Percentiles rank a stretch among this genome's conserved stretches.
phyloP scores from a whole-genome alignment of 495 filamentous ascomycete species.

The Hypoxylon intermedium region DNA sequence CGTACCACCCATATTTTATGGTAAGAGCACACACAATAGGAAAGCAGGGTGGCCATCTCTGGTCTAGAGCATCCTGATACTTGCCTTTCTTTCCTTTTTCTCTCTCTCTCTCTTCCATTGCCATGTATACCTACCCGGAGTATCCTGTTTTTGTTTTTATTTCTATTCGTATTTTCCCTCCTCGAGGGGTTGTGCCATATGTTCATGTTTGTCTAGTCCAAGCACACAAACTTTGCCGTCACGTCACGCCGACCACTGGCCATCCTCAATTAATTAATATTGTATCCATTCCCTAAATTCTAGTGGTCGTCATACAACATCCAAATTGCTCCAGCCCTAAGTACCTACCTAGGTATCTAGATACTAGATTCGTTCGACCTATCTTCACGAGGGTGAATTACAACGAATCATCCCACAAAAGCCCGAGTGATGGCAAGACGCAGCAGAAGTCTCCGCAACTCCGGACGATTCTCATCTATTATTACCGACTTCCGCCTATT shows the following conservation, averaged over 20 bases:
- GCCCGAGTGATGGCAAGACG: constrained; percentile 24
- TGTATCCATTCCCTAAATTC: constrained; percentile 1
- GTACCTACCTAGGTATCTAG: background rate
- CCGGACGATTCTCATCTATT: constrained; percentile 23
- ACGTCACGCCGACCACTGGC: background rate
- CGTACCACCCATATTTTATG: constrained; percentile 24
- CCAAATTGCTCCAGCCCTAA: background rate
- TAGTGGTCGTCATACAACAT: background rate
- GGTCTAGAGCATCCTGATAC: background rate
- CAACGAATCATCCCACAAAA: constrained; percentile 3
- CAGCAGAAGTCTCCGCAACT: constrained; percentile 23
- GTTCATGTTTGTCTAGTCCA: constrained; percentile 4
- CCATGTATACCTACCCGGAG: background rate
- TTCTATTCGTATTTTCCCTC: background rate
- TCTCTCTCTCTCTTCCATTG: background rate
- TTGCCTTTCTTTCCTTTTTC: background rate
- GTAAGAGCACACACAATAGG: too few relatives aligned
- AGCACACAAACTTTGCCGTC: constrained; percentile 5
- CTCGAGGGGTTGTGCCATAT: background rate
- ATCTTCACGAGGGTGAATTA: constrained; percentile 3
- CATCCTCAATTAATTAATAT: constrained; percentile 3
- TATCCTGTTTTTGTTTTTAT: too few relatives aligned
- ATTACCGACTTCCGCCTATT: constrained; percentile 18
- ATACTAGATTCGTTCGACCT: constrained; percentile 11
- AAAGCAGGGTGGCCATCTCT: constrained; percentile 5